A percentile compares a stretch with the other conserved stretches of the same genome.
These are phyloP conservation scores for Tetrapisispora arboricola DNA, from an alignment of 805 yeast species.

Conservation along the genomic window DNA sequence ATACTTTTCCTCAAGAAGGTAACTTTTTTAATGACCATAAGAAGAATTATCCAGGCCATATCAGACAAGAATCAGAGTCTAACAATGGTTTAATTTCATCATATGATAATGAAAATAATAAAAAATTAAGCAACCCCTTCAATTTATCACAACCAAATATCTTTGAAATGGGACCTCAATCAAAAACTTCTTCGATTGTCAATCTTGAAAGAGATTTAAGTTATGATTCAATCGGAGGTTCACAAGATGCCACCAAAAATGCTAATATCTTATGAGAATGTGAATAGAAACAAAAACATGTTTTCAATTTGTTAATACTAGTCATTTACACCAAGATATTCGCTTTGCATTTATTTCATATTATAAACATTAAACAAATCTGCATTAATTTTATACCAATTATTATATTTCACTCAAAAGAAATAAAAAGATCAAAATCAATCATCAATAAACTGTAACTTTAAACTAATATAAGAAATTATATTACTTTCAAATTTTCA, in stretches of 20 bases:
- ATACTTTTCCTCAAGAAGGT: background rate
- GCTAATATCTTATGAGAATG: conserved; percentile 8
- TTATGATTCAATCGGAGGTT: conserved; percentile 10
- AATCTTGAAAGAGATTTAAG: conserved; percentile 16
- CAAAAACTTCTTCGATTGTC: background rate
- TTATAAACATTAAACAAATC: background rate
- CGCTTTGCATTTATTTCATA: background rate
- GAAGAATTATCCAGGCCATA: conserved; percentile 21
- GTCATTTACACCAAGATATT: background rate
- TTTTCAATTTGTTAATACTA: background rate
- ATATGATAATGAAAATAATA: conserved; percentile 12
- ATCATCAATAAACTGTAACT: background rate
- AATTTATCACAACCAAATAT: conserved; percentile 8
- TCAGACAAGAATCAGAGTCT: conserved; percentile 22
- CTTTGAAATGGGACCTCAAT: conserved; percentile 5
- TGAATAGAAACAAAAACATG: background rate
- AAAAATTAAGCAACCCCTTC: conserved; percentile 2
- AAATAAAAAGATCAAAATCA: too few relatives aligned
- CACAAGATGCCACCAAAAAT: conserved; percentile 8
- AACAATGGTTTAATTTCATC: conserved; percentile 23
- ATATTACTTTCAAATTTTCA: background rate
- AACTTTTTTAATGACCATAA: conserved; percentile 1
- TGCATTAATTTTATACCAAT: background rate
- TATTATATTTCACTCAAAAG: too few relatives aligned
- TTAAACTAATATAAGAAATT: too few relatives aligned